These are phyloP conservation scores for Pseudocercospora pini-densiflorae DNA, from an alignment of 2,329 filamentous ascomycete genomes.

Conservation along the genomic window DNA sequence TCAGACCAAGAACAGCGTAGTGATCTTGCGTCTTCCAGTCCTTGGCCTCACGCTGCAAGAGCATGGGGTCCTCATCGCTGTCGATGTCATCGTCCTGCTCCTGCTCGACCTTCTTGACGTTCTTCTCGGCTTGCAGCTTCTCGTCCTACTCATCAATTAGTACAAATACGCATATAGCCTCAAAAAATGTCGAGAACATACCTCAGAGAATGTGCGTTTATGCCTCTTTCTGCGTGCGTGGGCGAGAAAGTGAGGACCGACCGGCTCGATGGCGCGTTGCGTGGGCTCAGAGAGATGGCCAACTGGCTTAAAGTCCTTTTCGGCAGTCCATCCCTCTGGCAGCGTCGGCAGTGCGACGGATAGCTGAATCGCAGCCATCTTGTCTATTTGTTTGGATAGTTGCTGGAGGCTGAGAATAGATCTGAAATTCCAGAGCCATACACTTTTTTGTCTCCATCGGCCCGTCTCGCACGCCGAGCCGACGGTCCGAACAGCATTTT, in stretches of 20 bases:
- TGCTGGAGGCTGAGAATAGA: background rate
- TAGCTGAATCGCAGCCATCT: conserved; percentile 69
- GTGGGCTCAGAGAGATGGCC: conserved; percentile 76
- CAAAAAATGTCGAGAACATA: background rate
- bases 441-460: background rate
- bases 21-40: conserved; percentile 99
- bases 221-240: conserved; percentile 88
- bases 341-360: conserved; percentile 73
- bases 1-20: conserved; percentile 92
- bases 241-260: conserved; percentile 91
- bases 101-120: conserved; percentile 94
- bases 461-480: background rate
- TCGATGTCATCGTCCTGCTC: conserved; percentile 90
- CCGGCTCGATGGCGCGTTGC: conserved; percentile 89
- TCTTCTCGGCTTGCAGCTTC: conserved; percentile 92
- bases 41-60: conserved; percentile 93
- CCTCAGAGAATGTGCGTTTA: conserved; percentile 79
- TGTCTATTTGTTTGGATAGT: conserved; percentile 2
- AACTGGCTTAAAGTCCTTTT: conserved; percentile 90
- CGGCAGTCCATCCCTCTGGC: conserved; percentile 78
- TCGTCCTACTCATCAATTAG: conserved; percentile 79
- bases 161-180: background rate
- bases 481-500: background rate
- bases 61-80: conserved; percentile 89
- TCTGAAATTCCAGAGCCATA: background rate